A percentile compares a stretch with the other conserved stretches of the same genome.
Conservation (phyloP, 1,284 basidiomycete genomes). For the Lignosus rhinocerotis region DNA sequence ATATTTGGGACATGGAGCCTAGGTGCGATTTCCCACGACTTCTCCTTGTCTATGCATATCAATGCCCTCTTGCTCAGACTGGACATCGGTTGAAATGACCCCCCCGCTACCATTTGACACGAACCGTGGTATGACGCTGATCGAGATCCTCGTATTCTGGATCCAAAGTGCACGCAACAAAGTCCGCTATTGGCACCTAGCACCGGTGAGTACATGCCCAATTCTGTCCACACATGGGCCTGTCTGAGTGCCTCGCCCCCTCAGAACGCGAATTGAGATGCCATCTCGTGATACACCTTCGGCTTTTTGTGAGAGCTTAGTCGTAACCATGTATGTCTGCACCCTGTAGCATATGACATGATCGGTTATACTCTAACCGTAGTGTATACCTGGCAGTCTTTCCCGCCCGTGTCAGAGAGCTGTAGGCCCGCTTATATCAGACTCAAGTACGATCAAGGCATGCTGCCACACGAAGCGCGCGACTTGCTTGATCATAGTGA, state of each 20-base stretch:
- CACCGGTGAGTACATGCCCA: constrained; percentile 1
- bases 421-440: too few relatives aligned
- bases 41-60: not conserved
- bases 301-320: too few relatives aligned
- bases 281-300: too few relatives aligned
- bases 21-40: not conserved
- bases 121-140: constrained; percentile 9
- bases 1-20: constrained; percentile 20
- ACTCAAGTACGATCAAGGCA: constrained; percentile 10
- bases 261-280: too few relatives aligned
- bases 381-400: too few relatives aligned
- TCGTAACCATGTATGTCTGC: too few relatives aligned
- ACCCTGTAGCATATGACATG: too few relatives aligned
- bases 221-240: too few relatives aligned
- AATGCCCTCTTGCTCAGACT: not conserved
- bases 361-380: too few relatives aligned
- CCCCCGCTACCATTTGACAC: constrained; percentile 8
- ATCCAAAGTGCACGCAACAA: constrained; percentile 6
- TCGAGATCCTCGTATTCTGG: constrained; percentile 17
- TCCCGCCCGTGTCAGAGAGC: too few relatives aligned
- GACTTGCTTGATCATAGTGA: constrained; percentile 49
- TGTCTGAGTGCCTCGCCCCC: too few relatives aligned
- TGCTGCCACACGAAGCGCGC: constrained; percentile 43
- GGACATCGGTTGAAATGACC: constrained; percentile 7
- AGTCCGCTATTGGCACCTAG: constrained; percentile 5